Evolutionary conservation across 78 protist genomes (phyloP).

Genomic region (Paratrimastix pyriformis): DNA sequence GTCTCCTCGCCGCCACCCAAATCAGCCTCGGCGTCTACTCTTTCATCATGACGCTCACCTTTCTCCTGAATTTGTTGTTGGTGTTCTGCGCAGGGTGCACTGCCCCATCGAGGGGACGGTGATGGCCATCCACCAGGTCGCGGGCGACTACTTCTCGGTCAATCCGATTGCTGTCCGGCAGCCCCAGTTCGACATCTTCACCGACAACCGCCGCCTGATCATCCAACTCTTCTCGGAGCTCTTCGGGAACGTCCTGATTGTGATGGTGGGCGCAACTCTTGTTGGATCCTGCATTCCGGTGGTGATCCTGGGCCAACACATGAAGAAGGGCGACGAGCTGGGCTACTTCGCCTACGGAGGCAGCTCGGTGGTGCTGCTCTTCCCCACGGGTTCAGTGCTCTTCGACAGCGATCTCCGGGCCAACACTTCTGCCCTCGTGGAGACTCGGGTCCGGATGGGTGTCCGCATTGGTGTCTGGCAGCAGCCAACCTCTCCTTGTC

Average conservation of each 20-base stretch:
- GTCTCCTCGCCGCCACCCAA: too few species aligned
- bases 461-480: not conserved
- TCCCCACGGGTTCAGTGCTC: not conserved
- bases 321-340: constrained; percentile 1
- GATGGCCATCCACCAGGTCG: not conserved
- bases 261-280: constrained; percentile 10
- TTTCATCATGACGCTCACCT: too few species aligned
- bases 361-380: not conserved
- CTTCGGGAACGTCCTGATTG: not conserved
- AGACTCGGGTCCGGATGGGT: constrained; percentile 7
- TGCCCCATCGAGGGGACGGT: not conserved
- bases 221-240: not conserved
- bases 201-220: constrained; percentile 11
- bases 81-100: too few species aligned
- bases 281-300: not conserved
- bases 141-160: constrained; percentile 10
- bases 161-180: constrained; percentile 19
- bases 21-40: too few species aligned
- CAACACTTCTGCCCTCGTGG: not conserved
- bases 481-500: too few species aligned
- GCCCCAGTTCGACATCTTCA: not conserved
- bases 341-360: constrained; percentile 8
- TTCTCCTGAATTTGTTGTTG: too few species aligned
- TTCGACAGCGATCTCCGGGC: not conserved
- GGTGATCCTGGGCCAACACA: not conserved